Evolutionary conservation across 2,329 filamentous ascomycete species (phyloP), one percentile per base, ranked within the genome.

Genomic region (Colletotrichum caudatum): DNA sequence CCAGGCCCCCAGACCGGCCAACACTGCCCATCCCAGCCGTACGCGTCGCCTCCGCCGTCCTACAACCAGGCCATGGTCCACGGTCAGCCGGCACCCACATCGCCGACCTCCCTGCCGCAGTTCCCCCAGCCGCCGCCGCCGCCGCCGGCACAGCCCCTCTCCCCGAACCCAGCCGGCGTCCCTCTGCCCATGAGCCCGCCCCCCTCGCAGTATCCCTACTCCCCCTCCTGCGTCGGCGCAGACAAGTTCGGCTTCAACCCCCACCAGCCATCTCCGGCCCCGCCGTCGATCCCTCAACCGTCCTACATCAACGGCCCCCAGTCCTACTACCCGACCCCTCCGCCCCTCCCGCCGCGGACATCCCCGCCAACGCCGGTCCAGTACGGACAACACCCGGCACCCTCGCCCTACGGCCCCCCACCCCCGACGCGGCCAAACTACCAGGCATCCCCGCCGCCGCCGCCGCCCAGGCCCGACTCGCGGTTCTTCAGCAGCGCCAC

Each of bases 401-500:
- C 50, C 48, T 64, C 50, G 33, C 48, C 60, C 4, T 72, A 61
- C 35, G 66, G 60, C n/a, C 66, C 60, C n/a, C 69, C 60, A 12
- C 66, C 69, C 1, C 69, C 69, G n/a, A 59, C 68, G 5, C 46
- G 67, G 39, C 66, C 46, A 8, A 53, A 41, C 58, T 54, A 65
- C 58, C 51, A 41, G 4, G 33, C 64, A 23, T 60, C 41, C 11
- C 60, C 64, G 9, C 48, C 46, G 29, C 29, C 29, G 23, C 64
- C 41, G 16, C 60, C 64, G 9, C 48, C 46, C 5, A 69, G 71
- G 51, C 46, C 62, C 54, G 46, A 44, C 54, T 48, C 68, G 9
- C 78, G 77, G 41, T 73, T 81, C 18, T 80, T 82, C 58, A 78
- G 79, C 35, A 77, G 77, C 69, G 77, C 76, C 44, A 79, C 79